Evolutionary conservation across 2,329 filamentous ascomycete species (phyloP), one percentile per base, ranked within the genome.

Genomic region (Truncatella angustata): DNA sequence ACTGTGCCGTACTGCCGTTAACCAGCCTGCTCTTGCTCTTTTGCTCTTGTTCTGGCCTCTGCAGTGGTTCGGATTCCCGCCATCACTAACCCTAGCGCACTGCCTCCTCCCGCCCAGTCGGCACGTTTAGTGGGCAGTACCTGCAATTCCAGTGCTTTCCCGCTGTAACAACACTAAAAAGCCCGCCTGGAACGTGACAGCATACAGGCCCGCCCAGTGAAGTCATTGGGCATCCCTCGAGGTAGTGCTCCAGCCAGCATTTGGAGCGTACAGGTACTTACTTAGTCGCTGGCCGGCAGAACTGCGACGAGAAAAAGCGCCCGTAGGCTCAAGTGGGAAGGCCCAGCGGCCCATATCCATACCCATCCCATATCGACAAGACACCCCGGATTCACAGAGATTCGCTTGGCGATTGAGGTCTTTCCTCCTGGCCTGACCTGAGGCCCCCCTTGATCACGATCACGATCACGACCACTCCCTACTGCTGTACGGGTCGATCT

Each of bases 271-370:
- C n/a, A n/a, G 11, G 18, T 28, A 28, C 40, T 24, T 26, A 11
- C 11, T 14, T 16, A 24, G 18, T 10, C 34, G 12, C 18, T 49
- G 18, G 46, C 32, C 45, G 26, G 30, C 12, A 37, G 28, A 18
- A 14, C 47, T 36, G 47, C 36, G 36, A 50, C 35, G 36, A 42
- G 42, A 42, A 50, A 34, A 18, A n/a, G n/a, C n/a, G n/a, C n/a
- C 26, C 20, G 43, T 39, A 42, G 35, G 24, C 47, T 50, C 35
- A 40, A 50, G 35, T 50, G 47, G 47, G 47, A 50, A 50, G 47
- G 35, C 47, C n/a, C 47, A 50, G 47, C 47, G 35, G 26, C 21
- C 35, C 47, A 40, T n/a, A n/a, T n/a, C n/a, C n/a, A n/a, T n/a
- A n/a, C n/a, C n/a, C n/a, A n/a, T n/a, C n/a, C n/a, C n/a, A n/a